Conservation (phyloP, 192 early-diverging fungal species). For the Backusella mclennaniae region DNA sequence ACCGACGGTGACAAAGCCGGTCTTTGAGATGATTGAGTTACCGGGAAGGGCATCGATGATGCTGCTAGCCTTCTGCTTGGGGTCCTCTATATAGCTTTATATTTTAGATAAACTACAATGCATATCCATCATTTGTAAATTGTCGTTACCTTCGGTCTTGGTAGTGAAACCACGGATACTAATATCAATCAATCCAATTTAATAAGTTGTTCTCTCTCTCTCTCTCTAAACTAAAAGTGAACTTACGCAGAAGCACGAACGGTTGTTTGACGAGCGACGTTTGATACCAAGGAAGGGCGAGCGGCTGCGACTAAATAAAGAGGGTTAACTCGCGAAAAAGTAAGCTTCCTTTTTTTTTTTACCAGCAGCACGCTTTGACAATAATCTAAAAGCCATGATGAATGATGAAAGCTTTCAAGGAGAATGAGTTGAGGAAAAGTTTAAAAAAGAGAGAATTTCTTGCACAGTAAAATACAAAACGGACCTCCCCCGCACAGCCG, state of each 20-base stretch:
- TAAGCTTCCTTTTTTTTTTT: not conserved
- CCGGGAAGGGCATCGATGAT: constrained; percentile 94
- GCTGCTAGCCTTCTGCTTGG: constrained; percentile 80
- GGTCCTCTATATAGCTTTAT: constrained; percentile 48
- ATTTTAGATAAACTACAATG: not conserved
- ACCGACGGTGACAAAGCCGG: constrained; percentile 79
- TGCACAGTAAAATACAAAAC: not conserved
- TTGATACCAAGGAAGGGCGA: constrained; percentile 15
- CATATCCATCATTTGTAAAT: not conserved
- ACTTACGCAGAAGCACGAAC: constrained; percentile 24
- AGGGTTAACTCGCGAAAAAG: too few species aligned
- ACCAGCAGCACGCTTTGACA: constrained; percentile 33
- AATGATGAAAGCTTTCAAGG: not conserved
- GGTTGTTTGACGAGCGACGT: constrained; percentile 21
- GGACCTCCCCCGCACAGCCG: not conserved
- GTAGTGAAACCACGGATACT: constrained; percentile 29
- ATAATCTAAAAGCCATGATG: constrained; percentile 31
- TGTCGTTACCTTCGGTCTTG: constrained; percentile 20
- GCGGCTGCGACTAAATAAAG: constrained; percentile 14
- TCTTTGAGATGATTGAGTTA: constrained; percentile 83
- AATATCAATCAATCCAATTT: constrained; percentile 1
- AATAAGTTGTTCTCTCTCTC: not conserved
- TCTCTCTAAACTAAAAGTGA: not conserved
- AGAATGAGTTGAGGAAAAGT: not conserved
- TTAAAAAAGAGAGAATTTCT: not conserved